Conservation (phyloP, 495 filamentous ascomycete species). For the Cairneyella variabilis region DNA sequence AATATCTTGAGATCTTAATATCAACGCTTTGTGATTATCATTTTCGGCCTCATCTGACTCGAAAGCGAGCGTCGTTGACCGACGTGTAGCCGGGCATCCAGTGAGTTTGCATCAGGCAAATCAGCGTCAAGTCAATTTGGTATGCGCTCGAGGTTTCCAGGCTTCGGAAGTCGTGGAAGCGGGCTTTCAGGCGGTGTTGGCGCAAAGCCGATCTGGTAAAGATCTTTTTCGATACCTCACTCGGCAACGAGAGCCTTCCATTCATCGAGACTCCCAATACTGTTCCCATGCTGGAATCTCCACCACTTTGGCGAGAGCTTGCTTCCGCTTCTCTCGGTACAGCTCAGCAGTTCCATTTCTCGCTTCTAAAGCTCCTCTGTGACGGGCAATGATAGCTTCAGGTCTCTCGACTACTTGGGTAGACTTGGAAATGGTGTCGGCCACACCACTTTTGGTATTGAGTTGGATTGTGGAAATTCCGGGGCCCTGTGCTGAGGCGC, state of each 20-base stretch:
- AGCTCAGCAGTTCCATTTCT: not conserved
- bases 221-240: not conserved
- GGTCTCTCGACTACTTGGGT: no score
- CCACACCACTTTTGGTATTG: no score
- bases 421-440: no score
- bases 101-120: no score
- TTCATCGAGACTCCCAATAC: not conserved
- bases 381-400: not conserved
- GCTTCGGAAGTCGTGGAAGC: not conserved
- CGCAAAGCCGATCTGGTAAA: not conserved
- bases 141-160: not conserved
- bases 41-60: no score
- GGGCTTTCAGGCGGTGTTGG: not conserved
- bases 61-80: no score
- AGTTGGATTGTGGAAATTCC: no score
- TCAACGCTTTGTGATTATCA: no score
- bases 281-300: not conserved
- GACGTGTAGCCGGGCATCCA: no score
- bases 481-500: no score
- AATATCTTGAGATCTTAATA: no score
- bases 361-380: not conserved
- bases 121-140: no score
- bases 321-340: not conserved
- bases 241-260: not conserved
- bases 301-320: not conserved